phyloP scores from a whole-genome alignment of 202 grass and related monocot species.

The Hordeum pubiflorum region DNA sequence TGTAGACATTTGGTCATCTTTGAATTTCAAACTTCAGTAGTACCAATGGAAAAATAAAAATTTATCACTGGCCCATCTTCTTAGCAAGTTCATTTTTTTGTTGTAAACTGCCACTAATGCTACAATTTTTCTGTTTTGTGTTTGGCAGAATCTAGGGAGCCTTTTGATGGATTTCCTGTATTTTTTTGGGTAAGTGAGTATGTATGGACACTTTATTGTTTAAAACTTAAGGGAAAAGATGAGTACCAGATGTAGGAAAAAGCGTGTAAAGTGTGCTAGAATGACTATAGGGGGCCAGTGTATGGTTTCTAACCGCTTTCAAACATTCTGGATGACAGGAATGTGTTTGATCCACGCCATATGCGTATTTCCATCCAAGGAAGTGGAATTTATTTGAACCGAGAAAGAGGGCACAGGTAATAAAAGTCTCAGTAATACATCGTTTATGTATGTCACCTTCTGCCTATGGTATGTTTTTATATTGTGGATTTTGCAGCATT shows the following conservation, averaged over 20 bases:
- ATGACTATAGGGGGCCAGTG: neutral
- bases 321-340: slow-evolving; percentile 48
- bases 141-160: slow-evolving; percentile 82
- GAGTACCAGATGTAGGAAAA: neutral
- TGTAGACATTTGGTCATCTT: neutral
- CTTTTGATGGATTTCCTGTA: slow-evolving; percentile 99
- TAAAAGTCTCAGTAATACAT: neutral
- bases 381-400: slow-evolving; percentile 89
- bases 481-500: slow-evolving; percentile 57
- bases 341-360: slow-evolving; percentile 95
- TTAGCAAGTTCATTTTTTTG: neutral
- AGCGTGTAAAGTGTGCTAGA: neutral
- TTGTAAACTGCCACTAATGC: slow-evolving; percentile 11
- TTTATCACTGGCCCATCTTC: neutral
- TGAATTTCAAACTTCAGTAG: neutral
- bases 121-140: neutral
- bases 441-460: neutral
- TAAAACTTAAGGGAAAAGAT: neutral
- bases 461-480: slow-evolving; percentile 18
- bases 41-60: neutral
- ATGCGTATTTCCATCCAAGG: slow-evolving; percentile 99
- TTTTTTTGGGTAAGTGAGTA: slow-evolving; percentile 85
- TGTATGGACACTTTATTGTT: slow-evolving; percentile 11
- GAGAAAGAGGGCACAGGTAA: slow-evolving; percentile 94
- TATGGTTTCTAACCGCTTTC: slow-evolving; percentile 8